Evolutionary conservation across 495 filamentous ascomycete genomes (phyloP), one percentile per base, ranked within the genome.

Genomic region (Penicillium lividum): DNA sequence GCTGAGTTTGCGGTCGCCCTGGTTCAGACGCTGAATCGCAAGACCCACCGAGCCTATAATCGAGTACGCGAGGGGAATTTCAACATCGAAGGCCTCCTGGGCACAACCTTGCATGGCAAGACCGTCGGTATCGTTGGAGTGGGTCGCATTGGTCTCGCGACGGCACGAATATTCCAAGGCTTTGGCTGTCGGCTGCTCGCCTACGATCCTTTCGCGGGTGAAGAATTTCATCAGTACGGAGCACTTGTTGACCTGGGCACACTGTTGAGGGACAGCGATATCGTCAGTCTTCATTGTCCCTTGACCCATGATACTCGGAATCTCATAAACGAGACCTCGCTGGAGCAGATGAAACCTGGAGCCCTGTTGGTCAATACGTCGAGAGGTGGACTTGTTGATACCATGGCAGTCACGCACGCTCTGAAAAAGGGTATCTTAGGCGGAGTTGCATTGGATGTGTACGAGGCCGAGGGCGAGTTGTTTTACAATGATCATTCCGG

Each of bases 361-460:
- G 86, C 81, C 0, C 70, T 87, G 70, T 65, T 90, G 48, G 70
- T 90, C 25, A 90, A 90, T 64, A 89, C 85, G 0, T 86, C 84
- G 11, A 80, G 87, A 0, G 87, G 87, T 4, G 83, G 79, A 6
- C 69, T 90, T 56, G 81, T 89, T 29, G 67, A 89, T 62, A 86
- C 81, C 0, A 65, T 66, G 28, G 82, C 82, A 0, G 79, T 86
- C 30, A 85, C 89, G 46, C 71, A 73, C 6, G 82, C 86, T 18
- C 72, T 90, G 34, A 88, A 90, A 71, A 77, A 64, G 3, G 71
- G 77, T 10, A 77, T 77, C 5, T 71, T 97, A 48, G 77, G 84
- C 29, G 91, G 90, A 22, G 84, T 91, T 9, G 90, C 90, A 45
- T 68, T 96, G 42, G 92, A 97, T 73, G 92, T 96, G 0, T 90